Conservation (phyloP, 805 yeast genomes). For the Myxozyma sirexii region DNA sequence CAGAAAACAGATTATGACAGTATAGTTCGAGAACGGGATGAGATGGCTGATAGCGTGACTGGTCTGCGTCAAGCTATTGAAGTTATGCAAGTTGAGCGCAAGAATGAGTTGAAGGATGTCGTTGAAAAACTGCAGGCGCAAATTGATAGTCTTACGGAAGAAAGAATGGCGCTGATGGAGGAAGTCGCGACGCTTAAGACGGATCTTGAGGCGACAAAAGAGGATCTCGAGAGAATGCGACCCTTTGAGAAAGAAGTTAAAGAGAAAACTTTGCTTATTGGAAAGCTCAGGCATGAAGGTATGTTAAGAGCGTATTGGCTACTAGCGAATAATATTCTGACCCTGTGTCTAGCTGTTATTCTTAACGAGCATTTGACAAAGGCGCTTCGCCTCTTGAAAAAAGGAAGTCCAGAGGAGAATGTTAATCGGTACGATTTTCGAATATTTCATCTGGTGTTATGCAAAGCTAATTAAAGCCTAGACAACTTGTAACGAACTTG, state of each 20-base stretch:
- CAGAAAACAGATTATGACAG: conserved; percentile 33
- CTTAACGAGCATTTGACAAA: conserved; percentile 94
- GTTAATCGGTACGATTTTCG: conserved; percentile 23
- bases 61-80: conserved; percentile 42
- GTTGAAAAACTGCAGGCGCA: conserved; percentile 36
- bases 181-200: conserved; percentile 15
- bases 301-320: not conserved
- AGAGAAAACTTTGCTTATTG: conserved; percentile 77
- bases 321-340: no score
- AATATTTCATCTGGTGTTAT: conserved; percentile 52
- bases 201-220: conserved; percentile 21
- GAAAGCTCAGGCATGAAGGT: conserved; percentile 85
- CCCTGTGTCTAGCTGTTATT: conserved; percentile 62
- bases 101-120: conserved; percentile 42
- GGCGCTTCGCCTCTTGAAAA: conserved; percentile 80
- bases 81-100: conserved; percentile 36
- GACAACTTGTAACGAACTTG: conserved; percentile 84
- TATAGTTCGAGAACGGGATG: conserved; percentile 9
- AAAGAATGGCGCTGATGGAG: conserved; percentile 42
- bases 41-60: conserved; percentile 34
- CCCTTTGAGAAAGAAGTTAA: conserved; percentile 58
- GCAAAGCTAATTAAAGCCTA: conserved; percentile 51
- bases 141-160: conserved; percentile 43
- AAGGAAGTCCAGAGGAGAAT: conserved; percentile 51
- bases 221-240: conserved; percentile 37